Evolutionary conservation across 768 basidiomycete species (phyloP).

Genomic region (Agaricus blazei): DNA sequence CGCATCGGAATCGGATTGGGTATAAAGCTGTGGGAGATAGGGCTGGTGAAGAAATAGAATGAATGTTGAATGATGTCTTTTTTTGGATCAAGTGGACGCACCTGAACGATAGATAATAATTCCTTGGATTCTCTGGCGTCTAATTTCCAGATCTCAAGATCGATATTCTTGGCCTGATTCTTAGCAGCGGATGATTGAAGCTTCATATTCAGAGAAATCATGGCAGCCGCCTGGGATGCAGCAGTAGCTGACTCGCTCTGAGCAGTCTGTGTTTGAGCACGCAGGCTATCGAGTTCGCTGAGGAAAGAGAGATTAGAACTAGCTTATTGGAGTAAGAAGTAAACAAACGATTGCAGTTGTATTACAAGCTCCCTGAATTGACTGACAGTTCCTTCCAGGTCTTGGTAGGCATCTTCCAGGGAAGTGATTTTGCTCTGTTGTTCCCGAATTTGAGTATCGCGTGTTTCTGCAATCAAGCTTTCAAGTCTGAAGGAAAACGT

Average conservation of each 20-base stretch:
- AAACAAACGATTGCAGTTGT: constrained; percentile 66
- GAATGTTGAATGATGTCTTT: neutral
- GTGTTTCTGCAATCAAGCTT: constrained; percentile 37
- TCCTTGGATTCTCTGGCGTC: constrained; percentile 83
- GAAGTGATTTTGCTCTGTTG: constrained; percentile 56
- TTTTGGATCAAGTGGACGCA: constrained; percentile 19
- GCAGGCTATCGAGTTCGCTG: constrained; percentile 83
- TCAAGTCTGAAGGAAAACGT: neutral
- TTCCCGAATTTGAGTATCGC: constrained; percentile 68
- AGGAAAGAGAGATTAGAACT: neutral
- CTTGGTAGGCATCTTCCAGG: constrained; percentile 76
- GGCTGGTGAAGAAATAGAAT: constrained; percentile 41
- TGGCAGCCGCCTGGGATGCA: constrained; percentile 83
- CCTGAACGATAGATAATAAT: constrained; percentile 79
- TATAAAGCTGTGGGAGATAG: constrained; percentile 87
- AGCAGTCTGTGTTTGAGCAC: constrained; percentile 79
- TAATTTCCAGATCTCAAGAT: constrained; percentile 81
- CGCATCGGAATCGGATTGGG: constrained; percentile 85
- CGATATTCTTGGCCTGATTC: constrained; percentile 85
- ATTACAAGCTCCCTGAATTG: constrained; percentile 93
- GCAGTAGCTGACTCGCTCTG: constrained; percentile 80
- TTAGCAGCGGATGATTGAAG: constrained; percentile 88
- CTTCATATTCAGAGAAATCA: constrained; percentile 93
- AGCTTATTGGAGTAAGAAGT: neutral
- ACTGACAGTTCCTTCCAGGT: constrained; percentile 81